Conservation (phyloP, 208 protist species). For the Leishmania amazonensis region DNA sequence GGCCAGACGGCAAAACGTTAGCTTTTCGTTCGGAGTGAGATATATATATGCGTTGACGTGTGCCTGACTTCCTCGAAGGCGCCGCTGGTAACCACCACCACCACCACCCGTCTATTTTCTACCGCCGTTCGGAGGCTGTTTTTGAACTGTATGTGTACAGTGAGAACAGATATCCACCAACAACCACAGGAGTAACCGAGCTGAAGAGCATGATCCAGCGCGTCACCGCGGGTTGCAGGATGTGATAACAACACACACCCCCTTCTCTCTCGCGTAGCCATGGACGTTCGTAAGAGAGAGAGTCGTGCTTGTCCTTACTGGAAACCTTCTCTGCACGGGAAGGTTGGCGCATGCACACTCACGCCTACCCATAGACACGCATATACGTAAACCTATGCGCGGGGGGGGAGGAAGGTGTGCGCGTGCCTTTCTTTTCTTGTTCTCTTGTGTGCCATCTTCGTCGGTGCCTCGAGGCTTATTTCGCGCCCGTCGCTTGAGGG, state of each 20-base stretch:
- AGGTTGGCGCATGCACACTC: background rate
- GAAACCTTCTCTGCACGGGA: background rate
- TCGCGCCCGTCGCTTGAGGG: background rate
- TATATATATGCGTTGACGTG: background rate
- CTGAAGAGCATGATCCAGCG: background rate
- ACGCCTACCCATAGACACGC: background rate
- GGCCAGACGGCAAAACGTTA: background rate
- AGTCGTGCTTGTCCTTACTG: background rate
- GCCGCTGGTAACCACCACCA: background rate
- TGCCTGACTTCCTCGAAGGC: background rate
- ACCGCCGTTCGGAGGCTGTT: background rate
- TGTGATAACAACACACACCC: background rate
- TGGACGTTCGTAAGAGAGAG: background rate
- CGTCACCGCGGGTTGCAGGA: background rate
- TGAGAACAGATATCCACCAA: background rate
- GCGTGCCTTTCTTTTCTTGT: background rate
- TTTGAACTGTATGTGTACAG: background rate
- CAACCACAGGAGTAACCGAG: background rate
- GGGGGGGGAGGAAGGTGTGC: background rate
- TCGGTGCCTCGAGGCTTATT: background rate
- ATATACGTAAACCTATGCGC: background rate
- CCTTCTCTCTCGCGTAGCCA: background rate
- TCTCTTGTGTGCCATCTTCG: background rate
- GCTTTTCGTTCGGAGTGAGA: background rate
- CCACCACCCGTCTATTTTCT: background rate